Conservation (phyloP, 805 yeast genomes). For the Cyberlindnera nakhonratchasimensis region DNA sequence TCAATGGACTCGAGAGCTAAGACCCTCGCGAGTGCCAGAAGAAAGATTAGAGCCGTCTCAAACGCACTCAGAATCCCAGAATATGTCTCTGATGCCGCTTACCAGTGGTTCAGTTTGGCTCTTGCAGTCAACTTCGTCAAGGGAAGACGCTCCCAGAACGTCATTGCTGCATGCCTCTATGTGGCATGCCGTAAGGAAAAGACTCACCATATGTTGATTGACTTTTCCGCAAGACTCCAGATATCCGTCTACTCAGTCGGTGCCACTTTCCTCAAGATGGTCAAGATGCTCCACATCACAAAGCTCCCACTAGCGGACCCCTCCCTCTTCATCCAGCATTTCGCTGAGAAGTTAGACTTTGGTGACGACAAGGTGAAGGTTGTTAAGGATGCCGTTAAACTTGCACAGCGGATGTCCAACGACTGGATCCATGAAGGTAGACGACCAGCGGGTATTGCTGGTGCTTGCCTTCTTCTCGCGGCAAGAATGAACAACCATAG, state of each 20-base stretch:
- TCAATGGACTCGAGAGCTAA: slow-evolving; percentile 86
- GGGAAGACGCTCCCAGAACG: slow-evolving; percentile 95
- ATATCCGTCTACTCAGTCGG: slow-evolving; percentile 93
- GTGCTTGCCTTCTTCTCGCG: slow-evolving; percentile 90
- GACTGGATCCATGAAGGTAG: slow-evolving; percentile 98
- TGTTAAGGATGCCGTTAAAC: slow-evolving; percentile 77
- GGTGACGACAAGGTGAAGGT: slow-evolving; percentile 73
- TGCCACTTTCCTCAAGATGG: slow-evolving; percentile 90
- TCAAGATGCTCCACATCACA: slow-evolving; percentile 75
- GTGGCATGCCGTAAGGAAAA: slow-evolving; percentile 89
- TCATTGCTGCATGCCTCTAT: slow-evolving; percentile 90
- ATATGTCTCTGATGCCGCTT: slow-evolving; percentile 79
- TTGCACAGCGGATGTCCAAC: slow-evolving; percentile 86
- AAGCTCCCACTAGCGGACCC: slow-evolving; percentile 90
- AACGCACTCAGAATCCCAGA: slow-evolving; percentile 77
- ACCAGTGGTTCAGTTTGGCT: slow-evolving; percentile 86
- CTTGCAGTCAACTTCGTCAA: slow-evolving; percentile 87
- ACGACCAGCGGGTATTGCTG: slow-evolving; percentile 98
- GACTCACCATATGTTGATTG: slow-evolving; percentile 94
- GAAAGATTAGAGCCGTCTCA: slow-evolving; percentile 77
- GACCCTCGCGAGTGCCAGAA: slow-evolving; percentile 79
- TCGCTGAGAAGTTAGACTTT: slow-evolving; percentile 82
- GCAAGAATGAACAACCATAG: slow-evolving; percentile 96
- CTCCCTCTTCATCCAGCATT: slow-evolving; percentile 87
- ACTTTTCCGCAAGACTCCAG: slow-evolving; percentile 85